phyloP scores from a whole-genome alignment of 495 filamentous ascomycete genomes.

The Neurospora sublineolata region DNA sequence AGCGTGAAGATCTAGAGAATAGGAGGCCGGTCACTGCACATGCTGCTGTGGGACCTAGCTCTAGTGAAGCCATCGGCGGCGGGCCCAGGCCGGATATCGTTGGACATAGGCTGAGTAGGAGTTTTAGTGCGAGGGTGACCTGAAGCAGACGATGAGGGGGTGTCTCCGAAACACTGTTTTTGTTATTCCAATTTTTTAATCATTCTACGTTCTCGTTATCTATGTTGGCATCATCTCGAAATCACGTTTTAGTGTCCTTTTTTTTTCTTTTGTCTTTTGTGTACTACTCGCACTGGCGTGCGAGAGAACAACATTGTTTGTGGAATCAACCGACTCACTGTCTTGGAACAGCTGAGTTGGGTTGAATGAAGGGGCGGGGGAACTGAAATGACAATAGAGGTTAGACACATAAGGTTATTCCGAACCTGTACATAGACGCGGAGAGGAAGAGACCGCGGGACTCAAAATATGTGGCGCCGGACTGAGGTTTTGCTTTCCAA shows the following conservation, averaged over 20 bases:
- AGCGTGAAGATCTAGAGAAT: constrained; percentile 4
- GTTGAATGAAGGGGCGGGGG: not conserved
- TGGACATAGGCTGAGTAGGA: not conserved
- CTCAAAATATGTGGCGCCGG: not conserved
- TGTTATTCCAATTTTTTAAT: not conserved
- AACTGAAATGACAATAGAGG: not conserved
- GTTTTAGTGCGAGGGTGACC: constrained; percentile 10
- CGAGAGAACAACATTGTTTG: not conserved
- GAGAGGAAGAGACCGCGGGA: not conserved
- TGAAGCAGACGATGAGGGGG: constrained; percentile 2
- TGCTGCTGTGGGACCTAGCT: not conserved
- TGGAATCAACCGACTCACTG: not conserved
- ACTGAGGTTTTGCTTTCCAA: not conserved
- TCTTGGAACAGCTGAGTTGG: not conserved
- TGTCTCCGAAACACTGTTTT: not conserved
- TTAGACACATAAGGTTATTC: not conserved
- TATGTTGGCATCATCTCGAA: not conserved
- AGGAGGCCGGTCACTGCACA: not conserved
- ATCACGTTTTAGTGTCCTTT: not conserved
- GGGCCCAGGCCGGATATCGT: not conserved
- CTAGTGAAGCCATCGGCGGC: not conserved
- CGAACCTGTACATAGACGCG: not conserved
- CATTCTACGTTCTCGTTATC: not conserved
- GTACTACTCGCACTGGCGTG: not conserved
- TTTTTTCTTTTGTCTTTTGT: not conserved